Evolutionary conservation across 2,329 filamentous ascomycete genomes (phyloP), one percentile per base, ranked within the genome.

Genomic region (Ustulina deusta): DNA sequence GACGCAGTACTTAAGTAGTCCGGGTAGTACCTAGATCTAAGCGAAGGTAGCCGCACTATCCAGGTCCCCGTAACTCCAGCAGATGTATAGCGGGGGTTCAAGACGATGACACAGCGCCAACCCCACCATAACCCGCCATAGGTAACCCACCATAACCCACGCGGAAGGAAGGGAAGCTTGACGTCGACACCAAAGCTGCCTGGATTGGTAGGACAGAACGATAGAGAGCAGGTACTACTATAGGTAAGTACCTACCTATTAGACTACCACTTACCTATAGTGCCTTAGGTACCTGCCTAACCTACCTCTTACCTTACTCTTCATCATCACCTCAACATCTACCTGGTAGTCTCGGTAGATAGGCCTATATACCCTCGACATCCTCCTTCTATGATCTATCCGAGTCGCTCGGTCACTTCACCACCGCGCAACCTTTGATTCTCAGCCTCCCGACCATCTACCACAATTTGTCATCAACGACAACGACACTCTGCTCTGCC

Each of bases 131-230:
- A n/a, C n/a, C n/a, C n/a, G n/a, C n/a, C n/a, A n/a, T n/a, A n/a
- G n/a, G n/a, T n/a, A n/a, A n/a, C n/a, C 64, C 64, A 52, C 67
- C 61, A 69, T 61, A 29, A 25, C 32, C 17, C 40, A 48, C 17
- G 34, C n/a, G n/a, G n/a, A n/a, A n/a, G n/a, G n/a, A n/a, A n/a
- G 27, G 15, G 34, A 61, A 61, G 49, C 56, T 71, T 68, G 67
- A 71, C 49, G 69, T 69, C 67, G 65, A 58, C 62, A 61, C 36
- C 52, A 34, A 51, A 70, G 69, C 67, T 71, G 69, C 69, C 69
- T 71, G 58, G 63, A 42, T 48, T 29, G 11, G 38, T 58, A 58
- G 38, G 36, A 34, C 10, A 46, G 40, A 29, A 7, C 36, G 25
- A 22, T 7, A 57, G 13, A 29, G 6, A 40, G 29, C 44, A 61